Evolutionary conservation across 1,284 basidiomycete genomes (phyloP).

Genomic region (Cryptococcus sp.): DNA sequence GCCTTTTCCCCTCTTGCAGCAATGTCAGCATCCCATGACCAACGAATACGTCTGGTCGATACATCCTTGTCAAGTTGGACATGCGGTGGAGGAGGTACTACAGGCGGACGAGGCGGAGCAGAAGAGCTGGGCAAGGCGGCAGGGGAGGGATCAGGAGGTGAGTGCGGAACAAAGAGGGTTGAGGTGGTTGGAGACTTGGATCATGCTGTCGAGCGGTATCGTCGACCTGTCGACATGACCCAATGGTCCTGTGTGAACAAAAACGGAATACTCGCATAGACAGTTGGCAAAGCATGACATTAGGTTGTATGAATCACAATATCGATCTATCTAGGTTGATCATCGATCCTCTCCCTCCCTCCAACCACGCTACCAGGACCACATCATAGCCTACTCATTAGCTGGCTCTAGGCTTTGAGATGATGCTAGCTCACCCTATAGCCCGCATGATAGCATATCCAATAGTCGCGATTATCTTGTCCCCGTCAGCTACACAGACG

Average conservation of each 20-base stretch:
- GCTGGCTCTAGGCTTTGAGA: no score
- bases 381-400: no score
- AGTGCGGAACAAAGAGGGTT: background rate
- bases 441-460: conserved; percentile 60
- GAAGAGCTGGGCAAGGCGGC: background rate
- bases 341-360: no score
- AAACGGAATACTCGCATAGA: no score
- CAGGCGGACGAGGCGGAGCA: background rate
- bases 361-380: no score
- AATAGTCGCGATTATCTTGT: conserved; percentile 69
- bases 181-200: conserved; percentile 35
- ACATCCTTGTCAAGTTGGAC: conserved; percentile 28
- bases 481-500: background rate
- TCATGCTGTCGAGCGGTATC: conserved; percentile 28
- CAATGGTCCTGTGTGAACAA: no score
- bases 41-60: conserved; percentile 25
- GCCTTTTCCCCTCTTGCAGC: conserved; percentile 31
- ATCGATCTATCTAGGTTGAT: no score
- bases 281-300: no score
- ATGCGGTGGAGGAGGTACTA: conserved; percentile 25
- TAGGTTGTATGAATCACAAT: no score
- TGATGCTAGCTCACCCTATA: conserved; percentile 14
- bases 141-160: background rate
- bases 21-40: conserved; percentile 27
- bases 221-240: conserved; percentile 22